These are phyloP conservation scores for Escallonia herrerae DNA, from an alignment of 129 eudicot genomes.

Conservation along the genomic window DNA sequence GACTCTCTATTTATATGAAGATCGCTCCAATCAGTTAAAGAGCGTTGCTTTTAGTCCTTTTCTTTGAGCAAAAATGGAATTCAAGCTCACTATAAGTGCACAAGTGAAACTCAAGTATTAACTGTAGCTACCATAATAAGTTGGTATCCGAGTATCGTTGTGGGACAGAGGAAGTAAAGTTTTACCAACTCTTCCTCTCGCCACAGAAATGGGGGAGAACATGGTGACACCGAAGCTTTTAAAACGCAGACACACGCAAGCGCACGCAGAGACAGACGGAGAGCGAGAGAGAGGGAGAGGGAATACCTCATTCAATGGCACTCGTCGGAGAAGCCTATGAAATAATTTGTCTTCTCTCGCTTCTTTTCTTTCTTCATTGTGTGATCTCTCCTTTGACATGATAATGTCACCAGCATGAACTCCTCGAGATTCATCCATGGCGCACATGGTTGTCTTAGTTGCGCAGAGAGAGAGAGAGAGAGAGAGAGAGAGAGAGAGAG, in stretches of 20 bases:
- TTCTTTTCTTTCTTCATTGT: background rate
- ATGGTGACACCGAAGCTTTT: background rate
- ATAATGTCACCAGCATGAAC: conserved; percentile 23
- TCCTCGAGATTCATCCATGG: conserved; percentile 66
- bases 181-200: too few relatives aligned
- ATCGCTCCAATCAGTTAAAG: too few relatives aligned
- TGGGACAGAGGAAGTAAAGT: too few relatives aligned
- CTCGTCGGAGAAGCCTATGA: conserved; percentile 23
- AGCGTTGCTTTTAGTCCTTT: too few relatives aligned
- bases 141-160: too few relatives aligned
- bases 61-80: too few relatives aligned
- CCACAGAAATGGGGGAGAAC: background rate
- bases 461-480: background rate
- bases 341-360: conserved; percentile 12
- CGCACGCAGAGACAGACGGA: background rate
- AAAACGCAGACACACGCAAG: background rate
- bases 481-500: conserved; percentile 8
- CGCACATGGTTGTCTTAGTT: conserved; percentile 13
- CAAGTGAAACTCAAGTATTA: too few relatives aligned
- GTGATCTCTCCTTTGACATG: conserved; percentile 14
- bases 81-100: too few relatives aligned
- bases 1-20: too few relatives aligned
- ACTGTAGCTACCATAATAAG: too few relatives aligned
- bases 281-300: too few relatives aligned
- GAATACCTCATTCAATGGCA: conserved; percentile 35